Evolutionary conservation across 1,284 basidiomycete species (phyloP), one percentile per base, ranked within the genome.

Genomic region (Naganishia liquefaciens): DNA sequence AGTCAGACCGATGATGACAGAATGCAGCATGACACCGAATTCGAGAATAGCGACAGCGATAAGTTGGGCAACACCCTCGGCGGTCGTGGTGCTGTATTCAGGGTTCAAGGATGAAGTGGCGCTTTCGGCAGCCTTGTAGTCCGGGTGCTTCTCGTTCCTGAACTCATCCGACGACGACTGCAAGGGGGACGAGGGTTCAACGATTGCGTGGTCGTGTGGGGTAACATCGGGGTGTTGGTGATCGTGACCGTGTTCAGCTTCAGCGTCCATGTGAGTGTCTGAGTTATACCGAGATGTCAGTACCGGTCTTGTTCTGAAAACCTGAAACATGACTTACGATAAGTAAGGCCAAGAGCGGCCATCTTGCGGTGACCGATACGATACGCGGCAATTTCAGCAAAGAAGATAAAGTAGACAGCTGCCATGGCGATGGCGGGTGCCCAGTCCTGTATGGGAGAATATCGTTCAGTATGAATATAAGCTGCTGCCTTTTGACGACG

Each of bases 21-120:
- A 74, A 75, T 96, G 93, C 67, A 99, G 82, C 15, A 94, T 80
- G 54, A 98, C 91, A 72, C 95, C 96, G 72, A 98, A 95, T 76
- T 86, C 78, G 33, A 80, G 71, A 1, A 79, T 75, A 19, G 68
- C 77, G 25, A 80, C 76, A 37, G 71, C 93, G 51, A 98, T 82
- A 54, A 96, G 81, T 77, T 97, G 92, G 1, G 90, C 87, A 0
- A 83, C 70, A 13, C 72, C 71, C 61, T 78, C 77, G 42, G 75
- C 70, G 19, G 65, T 66, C 2, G 39, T 44, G 2, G 50, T 60
- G 44, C 52, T 54, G 30, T 62, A 63, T 40, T 66, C 54, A 40
- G 50, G 53, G 37, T 27, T 62, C 33, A 62, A 21, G 21, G 60
- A 54, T 25, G 60, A 62, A 30, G 25, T 15, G 13, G 60, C 60